A percentile compares a stretch with the other conserved stretches of the same genome.
Conservation (phyloP, 2,329 filamentous ascomycete genomes). For the Fusarium nodosum region DNA sequence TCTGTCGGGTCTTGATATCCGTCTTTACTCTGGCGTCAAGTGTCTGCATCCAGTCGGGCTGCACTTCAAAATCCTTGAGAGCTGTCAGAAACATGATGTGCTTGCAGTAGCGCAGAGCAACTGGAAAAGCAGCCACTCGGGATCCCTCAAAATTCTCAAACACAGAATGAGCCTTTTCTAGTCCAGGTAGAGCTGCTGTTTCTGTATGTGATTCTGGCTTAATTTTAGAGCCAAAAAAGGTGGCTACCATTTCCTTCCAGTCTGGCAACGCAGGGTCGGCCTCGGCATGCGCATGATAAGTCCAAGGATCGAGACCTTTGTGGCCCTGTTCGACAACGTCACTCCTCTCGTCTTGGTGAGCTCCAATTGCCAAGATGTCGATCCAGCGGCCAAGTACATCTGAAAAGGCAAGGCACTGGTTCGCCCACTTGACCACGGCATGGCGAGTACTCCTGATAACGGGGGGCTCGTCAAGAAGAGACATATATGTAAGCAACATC, state of each 20-base stretch:
- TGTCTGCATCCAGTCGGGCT: slow-evolving; percentile 87
- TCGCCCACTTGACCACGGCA: slow-evolving; percentile 88
- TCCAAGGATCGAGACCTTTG: slow-evolving; percentile 83
- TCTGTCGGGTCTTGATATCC: slow-evolving; percentile 73
- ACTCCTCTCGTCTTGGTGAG: slow-evolving; percentile 75
- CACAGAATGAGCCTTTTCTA: slow-evolving; percentile 32
- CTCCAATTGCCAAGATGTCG: slow-evolving; percentile 83
- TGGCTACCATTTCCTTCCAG: slow-evolving; percentile 65
- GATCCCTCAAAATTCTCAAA: slow-evolving; percentile 64
- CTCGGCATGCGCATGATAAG: slow-evolving; percentile 62
- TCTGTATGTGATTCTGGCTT: slow-evolving; percentile 53
- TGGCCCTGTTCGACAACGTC: slow-evolving; percentile 92
- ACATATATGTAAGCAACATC: slow-evolving; percentile 78
- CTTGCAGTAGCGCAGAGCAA: slow-evolving; percentile 77
- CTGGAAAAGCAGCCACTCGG: slow-evolving; percentile 70
- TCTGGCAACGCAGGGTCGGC: slow-evolving; percentile 60
- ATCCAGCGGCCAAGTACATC: slow-evolving; percentile 89
- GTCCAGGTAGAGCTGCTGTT: slow-evolving; percentile 48
- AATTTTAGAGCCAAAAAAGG: slow-evolving; percentile 63
- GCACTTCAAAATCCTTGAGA: slow-evolving; percentile 67
- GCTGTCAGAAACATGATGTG: slow-evolving; percentile 66
- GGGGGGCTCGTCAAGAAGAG: slow-evolving; percentile 61
- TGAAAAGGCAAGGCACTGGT: slow-evolving; percentile 84
- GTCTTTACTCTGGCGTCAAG: slow-evolving; percentile 80
- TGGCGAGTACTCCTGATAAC: slow-evolving; percentile 82